Evolutionary conservation across 2,329 filamentous ascomycete species (phyloP).

Genomic region (Nemania serpens): DNA sequence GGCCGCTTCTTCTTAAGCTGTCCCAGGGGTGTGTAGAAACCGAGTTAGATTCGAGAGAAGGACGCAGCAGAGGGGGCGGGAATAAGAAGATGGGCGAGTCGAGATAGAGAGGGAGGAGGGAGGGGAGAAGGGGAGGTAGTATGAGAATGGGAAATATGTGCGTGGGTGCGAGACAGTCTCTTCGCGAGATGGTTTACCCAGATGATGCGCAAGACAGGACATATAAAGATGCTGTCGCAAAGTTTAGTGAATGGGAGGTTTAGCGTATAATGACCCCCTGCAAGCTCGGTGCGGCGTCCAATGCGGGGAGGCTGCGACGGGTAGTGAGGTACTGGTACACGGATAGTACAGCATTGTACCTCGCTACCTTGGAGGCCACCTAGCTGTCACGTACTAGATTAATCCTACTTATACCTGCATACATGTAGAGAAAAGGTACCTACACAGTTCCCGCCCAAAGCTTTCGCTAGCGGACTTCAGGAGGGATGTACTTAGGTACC

Average conservation of each 20-base stretch:
- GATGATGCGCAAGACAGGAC: slow-evolving; percentile 17
- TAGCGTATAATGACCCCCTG: neutral
- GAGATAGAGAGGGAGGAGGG: neutral
- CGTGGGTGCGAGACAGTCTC: slow-evolving; percentile 12
- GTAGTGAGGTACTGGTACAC: too few relatives aligned
- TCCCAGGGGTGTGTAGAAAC: neutral
- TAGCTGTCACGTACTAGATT: too few relatives aligned
- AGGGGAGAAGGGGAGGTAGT: neutral
- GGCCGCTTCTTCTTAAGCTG: neutral
- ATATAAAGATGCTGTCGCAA: slow-evolving; percentile 22
- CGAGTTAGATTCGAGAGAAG: neutral
- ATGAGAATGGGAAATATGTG: neutral
- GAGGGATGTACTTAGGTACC: too few relatives aligned
- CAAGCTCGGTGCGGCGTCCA: neutral
- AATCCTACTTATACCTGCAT: neutral
- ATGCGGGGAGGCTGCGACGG: too few relatives aligned
- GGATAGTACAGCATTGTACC: neutral
- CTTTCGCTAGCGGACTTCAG: too few relatives aligned
- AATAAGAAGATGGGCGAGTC: neutral
- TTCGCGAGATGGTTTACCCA: slow-evolving; percentile 12
- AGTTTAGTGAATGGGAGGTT: slow-evolving; percentile 1
- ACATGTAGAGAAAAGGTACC: too few relatives aligned
- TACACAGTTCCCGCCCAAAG: too few relatives aligned
- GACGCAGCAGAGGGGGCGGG: neutral
- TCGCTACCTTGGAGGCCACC: too few relatives aligned